A percentile compares a stretch with the other conserved stretches of the same genome.
These are phyloP conservation scores for Hypoxylon sp. DNA, from an alignment of 2,329 filamentous ascomycete species.

Conservation along the genomic window DNA sequence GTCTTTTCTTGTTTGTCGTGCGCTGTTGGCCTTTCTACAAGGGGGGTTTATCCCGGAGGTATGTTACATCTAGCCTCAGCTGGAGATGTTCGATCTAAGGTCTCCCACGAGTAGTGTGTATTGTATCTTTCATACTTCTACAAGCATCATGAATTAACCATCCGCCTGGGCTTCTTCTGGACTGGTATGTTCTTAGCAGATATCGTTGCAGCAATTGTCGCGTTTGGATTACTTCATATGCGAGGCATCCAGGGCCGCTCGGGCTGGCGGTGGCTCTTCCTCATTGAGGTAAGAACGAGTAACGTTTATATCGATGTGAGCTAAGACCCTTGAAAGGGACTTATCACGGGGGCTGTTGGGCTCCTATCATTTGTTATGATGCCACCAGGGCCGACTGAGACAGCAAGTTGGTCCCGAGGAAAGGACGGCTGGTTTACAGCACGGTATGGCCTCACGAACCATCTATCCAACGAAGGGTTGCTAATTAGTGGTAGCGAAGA, in stretches of 20 bases:
- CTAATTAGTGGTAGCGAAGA: conserved; percentile 59
- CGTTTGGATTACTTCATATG: conserved; percentile 57
- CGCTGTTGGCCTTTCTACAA: conserved; percentile 50
- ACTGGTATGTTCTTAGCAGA: conserved; percentile 54
- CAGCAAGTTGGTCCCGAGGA: conserved; percentile 63
- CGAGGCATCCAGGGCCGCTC: conserved; percentile 55
- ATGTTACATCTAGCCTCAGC: conserved; percentile 7
- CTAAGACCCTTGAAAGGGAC: conserved; percentile 38
- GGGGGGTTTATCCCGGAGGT: conserved; percentile 56
- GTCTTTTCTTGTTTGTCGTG: conserved; percentile 50
- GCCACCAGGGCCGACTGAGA: conserved; percentile 63
- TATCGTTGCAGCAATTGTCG: conserved; percentile 56
- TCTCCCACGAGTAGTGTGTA: conserved; percentile 45
- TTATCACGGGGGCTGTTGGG: conserved; percentile 58
- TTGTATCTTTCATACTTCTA: conserved; percentile 56
- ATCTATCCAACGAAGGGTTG: background rate
- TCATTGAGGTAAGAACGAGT: conserved; percentile 64
- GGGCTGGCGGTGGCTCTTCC: conserved; percentile 65
- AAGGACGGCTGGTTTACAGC: conserved; percentile 70
- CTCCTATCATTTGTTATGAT: conserved; percentile 67
- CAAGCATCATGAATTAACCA: conserved; percentile 57
- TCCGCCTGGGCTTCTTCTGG: conserved; percentile 59
- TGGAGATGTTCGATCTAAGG: conserved; percentile 1
- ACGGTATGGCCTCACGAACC: conserved; percentile 48
- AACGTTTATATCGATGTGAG: background rate